These are phyloP conservation scores for Microbotryomycetes sp. DNA, from an alignment of 1,284 basidiomycete species.

Conservation along the genomic window DNA sequence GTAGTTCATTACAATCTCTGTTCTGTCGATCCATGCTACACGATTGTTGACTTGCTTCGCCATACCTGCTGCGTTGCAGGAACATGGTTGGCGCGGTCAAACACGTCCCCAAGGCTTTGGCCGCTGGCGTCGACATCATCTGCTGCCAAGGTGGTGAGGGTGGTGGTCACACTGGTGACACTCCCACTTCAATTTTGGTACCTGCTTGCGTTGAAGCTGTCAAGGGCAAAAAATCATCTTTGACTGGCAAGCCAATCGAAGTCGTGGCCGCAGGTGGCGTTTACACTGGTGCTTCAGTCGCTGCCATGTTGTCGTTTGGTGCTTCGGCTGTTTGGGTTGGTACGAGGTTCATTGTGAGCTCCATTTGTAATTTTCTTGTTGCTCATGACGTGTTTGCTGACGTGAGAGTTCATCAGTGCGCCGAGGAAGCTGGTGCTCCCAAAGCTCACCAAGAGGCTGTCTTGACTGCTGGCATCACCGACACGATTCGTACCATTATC, in stretches of 20 bases:
- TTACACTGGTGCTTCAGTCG: slow-evolving; percentile 63
- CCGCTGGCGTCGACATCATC: slow-evolving; percentile 74
- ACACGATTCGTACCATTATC: slow-evolving; percentile 70
- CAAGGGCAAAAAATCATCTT: slow-evolving; percentile 63
- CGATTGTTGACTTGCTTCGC: background rate
- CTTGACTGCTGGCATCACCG: slow-evolving; percentile 47
- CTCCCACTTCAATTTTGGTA: slow-evolving; percentile 47
- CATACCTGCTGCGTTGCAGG: no score
- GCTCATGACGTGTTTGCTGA: no score
- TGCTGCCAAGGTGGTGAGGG: slow-evolving; percentile 64
- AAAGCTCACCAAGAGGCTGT: slow-evolving; percentile 71
- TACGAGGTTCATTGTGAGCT: slow-evolving; percentile 73
- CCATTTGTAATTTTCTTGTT: no score
- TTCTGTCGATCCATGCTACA: background rate
- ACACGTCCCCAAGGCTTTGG: slow-evolving; percentile 71
- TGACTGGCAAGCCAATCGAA: slow-evolving; percentile 70
- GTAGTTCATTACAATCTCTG: no score
- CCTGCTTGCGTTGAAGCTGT: slow-evolving; percentile 78
- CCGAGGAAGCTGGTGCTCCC: slow-evolving; percentile 69
- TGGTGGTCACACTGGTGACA: slow-evolving; percentile 55
- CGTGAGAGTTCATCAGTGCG: background rate
- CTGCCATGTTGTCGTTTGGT: slow-evolving; percentile 77
- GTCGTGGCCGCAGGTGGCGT: slow-evolving; percentile 81
- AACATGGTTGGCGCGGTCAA: slow-evolving; percentile 63
- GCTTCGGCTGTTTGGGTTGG: slow-evolving; percentile 81